Evolutionary conservation across 2,329 filamentous ascomycete genomes (phyloP), one percentile per base, ranked within the genome.

Genomic region (Nannizziopsis barbatae): DNA sequence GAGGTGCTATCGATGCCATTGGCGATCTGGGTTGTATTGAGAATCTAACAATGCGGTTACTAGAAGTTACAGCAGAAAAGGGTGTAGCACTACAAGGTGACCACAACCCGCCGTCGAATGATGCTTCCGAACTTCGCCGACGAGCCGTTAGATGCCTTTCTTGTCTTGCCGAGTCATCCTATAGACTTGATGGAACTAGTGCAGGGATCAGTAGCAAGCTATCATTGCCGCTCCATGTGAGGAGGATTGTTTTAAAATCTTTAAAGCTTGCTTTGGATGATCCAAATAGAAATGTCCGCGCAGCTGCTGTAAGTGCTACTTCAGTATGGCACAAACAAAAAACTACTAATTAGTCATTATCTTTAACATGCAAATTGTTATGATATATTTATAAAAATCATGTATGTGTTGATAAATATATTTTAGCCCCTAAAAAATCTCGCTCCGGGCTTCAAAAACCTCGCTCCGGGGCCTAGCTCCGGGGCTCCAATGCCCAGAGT

Each of bases 231-330:
- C 58, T 83, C 14, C 73, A 75, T 7, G 75, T 77, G 50, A 73
- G 77, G 55, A 67, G 67, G 42, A 69, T 75, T 42, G 78, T 83
- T 7, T 66, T 80, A 42, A 74, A 75, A 57, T 69, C 71, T 17
- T 61, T 84, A 56, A 66, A 71, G 39, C 61, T 57, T 12, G 73
- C 75, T 20, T 58, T 84, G 53, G 80, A 84, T 65, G 80, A 84
- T 62, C 67, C 68, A 30, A 82, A 78, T 65, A 67, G 80, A 52
- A 71, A 73, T 58, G 80, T 84, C 8, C 70, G 80, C 37, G 74
- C 75, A 53, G 76, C 77, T 50, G 80, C 79, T 11, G 79, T 82
- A 20, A 74, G 73, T 65, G 80, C 78, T 53, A 64, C 77, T 45
- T 72, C 68, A n/a, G 75, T 70, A 48, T 83, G 79, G 79, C 60